Conservation (phyloP, 2,329 filamentous ascomycete species). For the Trichoderma semiorbis region DNA sequence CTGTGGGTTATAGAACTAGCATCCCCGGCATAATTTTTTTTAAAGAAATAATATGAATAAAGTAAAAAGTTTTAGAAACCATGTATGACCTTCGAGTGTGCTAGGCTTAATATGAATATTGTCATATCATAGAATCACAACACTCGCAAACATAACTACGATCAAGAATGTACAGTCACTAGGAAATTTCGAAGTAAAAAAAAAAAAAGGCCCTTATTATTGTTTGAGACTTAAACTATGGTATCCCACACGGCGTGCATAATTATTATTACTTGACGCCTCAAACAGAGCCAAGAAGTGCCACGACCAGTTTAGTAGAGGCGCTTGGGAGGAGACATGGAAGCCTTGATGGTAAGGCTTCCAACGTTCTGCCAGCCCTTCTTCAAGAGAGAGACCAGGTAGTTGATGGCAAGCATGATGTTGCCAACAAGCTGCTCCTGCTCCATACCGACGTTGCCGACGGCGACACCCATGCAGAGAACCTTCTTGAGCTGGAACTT, state of each 20-base stretch:
- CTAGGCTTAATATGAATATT: neutral
- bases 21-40: neutral
- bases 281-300: slow-evolving; percentile 21
- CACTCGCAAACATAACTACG: neutral
- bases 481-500: slow-evolving; percentile 99
- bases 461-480: slow-evolving; percentile 98
- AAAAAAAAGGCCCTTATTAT: neutral
- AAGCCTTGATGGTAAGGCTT: slow-evolving; percentile 99
- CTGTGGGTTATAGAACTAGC: slow-evolving; percentile 34
- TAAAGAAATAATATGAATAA: neutral
- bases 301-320: slow-evolving; percentile 69
- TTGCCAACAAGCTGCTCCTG: slow-evolving; percentile 95
- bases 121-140: neutral
- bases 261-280: neutral
- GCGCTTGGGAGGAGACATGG: slow-evolving; percentile 98
- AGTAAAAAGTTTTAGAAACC: neutral
- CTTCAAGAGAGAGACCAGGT: slow-evolving; percentile 98
- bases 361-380: slow-evolving; percentile 99
- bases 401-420: slow-evolving; percentile 99
- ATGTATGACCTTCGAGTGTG: neutral
- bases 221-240: slow-evolving; percentile 19
- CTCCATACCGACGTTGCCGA: slow-evolving; percentile 97
- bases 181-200: neutral
- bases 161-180: neutral
- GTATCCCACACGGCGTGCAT: neutral